Base-by-base conservation (phyloP, 2,329 filamentous ascomycete genomes). In the Diaporthe sp. region DNA sequence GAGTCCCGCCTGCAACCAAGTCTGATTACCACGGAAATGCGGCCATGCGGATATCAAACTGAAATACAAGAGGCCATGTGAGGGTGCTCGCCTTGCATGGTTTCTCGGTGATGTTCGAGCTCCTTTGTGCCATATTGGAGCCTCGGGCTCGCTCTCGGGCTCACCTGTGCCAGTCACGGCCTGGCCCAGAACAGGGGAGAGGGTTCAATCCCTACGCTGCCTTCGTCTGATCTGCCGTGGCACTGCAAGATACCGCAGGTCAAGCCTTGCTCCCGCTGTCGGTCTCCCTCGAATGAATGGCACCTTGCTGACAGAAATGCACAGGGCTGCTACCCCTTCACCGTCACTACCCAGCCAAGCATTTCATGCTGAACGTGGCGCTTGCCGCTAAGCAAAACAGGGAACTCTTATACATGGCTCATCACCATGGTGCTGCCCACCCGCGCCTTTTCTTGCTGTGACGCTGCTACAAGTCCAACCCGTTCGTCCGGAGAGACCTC, bases 251-350 rank as follows among this genome's bases (percentile, higher is more conserved):
- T 53, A 53, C 44, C 44, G 55, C 42, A 61, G 28, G 13, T 53
- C 57, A 72, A 62, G 70, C 70, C 55, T 59, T 61, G 57, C 37
- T 61, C 42, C 69, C 69, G 57, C 69, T 37, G 15, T n/a, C 46
- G 6, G 34, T 22, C 12, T 28, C n/a, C 55, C 46, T 61, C 7
- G 25, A 28, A 39, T 61, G 28, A 51, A 34, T 4, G 44, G 12
- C 17, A 42, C 55, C 69, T 61, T 28, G 10, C 42, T 25, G 44
- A 19, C 44, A n/a, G 19, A 34, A 15, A n/a, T 34, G 8, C 46
- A 57, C 19, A 37, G 58, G 15, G n/a, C 44, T 39, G 69, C 53
- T 61, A 61, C 55, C 34, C 31, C 55, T 72, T 37, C 55, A 37
- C 46, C 42, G 46, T 53, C 44, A 51, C 31, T 28, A 51, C 22